phyloP scores from a whole-genome alignment of 1,284 basidiomycete genomes.

The Limonomyces culmigenus region DNA sequence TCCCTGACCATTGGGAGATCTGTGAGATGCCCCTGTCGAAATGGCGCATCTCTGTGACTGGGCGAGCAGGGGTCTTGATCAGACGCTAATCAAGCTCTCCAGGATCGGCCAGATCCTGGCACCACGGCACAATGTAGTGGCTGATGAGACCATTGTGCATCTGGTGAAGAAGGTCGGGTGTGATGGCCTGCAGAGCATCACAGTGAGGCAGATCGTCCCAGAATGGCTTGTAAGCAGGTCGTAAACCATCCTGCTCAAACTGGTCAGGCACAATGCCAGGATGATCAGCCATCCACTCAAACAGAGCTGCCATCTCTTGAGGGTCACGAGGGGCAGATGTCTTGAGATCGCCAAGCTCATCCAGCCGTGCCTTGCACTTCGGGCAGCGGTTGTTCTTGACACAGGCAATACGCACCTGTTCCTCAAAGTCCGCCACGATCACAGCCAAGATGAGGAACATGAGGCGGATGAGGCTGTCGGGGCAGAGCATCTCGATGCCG shows the following conservation, averaged over 20 bases:
- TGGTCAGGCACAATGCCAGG: not conserved
- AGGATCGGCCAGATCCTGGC: constrained; percentile 3
- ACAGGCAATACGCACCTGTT: constrained; percentile 13
- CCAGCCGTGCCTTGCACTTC: not conserved
- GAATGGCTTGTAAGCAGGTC: constrained; percentile 11
- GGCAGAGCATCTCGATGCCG: constrained; percentile 17
- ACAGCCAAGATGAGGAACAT: constrained; percentile 20
- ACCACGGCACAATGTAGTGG: constrained; percentile 14
- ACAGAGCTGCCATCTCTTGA: not conserved
- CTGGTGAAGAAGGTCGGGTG: constrained; percentile 26
- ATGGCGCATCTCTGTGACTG: constrained; percentile 7
- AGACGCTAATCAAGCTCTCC: constrained; percentile 11
- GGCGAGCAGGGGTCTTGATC: too few species aligned
- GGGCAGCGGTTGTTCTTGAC: not conserved
- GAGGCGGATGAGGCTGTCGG: constrained; percentile 15
- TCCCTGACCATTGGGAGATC: constrained; percentile 19
- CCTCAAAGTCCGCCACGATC: constrained; percentile 25
- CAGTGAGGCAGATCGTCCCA: constrained; percentile 18
- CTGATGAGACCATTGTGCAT: constrained; percentile 18
- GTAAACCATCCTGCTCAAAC: constrained; percentile 1
- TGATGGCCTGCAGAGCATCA: too few species aligned
- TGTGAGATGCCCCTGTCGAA: constrained; percentile 12
- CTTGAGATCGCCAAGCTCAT: not conserved
- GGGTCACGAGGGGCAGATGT: not conserved
- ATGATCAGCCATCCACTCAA: not conserved